A percentile compares a stretch with the other conserved stretches of the same genome.
Conservation (phyloP, 1,284 basidiomycete species). For the Cutaneotrichosporon sp. region DNA sequence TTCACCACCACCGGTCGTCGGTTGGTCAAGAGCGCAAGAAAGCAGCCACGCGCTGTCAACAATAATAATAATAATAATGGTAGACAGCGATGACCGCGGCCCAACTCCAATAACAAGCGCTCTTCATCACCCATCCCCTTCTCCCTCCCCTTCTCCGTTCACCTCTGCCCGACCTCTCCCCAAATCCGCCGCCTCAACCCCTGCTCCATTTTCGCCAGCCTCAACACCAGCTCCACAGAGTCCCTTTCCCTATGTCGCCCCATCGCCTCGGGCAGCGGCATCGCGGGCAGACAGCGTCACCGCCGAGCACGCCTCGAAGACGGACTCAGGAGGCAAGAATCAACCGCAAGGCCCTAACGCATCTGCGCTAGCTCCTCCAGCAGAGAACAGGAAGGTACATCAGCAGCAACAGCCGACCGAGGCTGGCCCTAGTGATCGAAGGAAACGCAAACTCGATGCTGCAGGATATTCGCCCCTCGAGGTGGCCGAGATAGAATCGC, state of each 20-base stretch:
- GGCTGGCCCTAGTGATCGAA: background rate
- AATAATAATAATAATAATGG: too few species aligned
- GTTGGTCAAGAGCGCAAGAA: too few species aligned
- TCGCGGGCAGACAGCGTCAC: too few species aligned
- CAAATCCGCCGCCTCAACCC: background rate
- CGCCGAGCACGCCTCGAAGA: too few species aligned
- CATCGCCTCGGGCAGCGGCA: too few species aligned
- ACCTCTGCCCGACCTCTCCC: background rate
- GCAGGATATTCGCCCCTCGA: slow-evolving; percentile 8
- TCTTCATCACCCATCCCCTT: background rate
- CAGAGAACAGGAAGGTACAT: too few species aligned
- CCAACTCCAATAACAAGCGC: background rate
- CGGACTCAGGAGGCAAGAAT: too few species aligned
- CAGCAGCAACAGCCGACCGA: background rate
- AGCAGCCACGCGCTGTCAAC: too few species aligned
- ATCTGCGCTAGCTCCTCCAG: too few species aligned
- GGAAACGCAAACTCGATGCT: slow-evolving; percentile 13
- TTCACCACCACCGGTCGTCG: too few species aligned
- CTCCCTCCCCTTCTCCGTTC: background rate
- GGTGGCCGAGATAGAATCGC: slow-evolving; percentile 11
- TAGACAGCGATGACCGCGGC: background rate
- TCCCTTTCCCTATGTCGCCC: background rate
- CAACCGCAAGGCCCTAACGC: too few species aligned
- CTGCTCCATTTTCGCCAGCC: background rate
- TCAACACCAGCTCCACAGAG: too few species aligned